Evolutionary conservation across 2,329 filamentous ascomycete genomes (phyloP).

Genomic region (Cercospora janseana): DNA sequence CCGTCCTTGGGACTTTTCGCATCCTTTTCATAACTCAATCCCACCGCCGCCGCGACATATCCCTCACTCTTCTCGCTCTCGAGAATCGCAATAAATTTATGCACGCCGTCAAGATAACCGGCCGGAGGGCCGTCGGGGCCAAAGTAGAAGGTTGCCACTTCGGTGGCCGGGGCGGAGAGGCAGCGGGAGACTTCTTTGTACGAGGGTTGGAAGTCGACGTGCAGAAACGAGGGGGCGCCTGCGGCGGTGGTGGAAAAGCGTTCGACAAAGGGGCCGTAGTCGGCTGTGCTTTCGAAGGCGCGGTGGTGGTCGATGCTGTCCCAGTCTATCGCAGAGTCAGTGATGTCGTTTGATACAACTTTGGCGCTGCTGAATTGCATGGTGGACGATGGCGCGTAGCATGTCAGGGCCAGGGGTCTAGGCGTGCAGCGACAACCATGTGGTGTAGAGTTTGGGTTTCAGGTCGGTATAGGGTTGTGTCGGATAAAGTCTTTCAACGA

Average conservation of each 20-base stretch:
- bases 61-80: slow-evolving; percentile 34
- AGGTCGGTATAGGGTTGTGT: no score
- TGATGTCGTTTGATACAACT: no score
- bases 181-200: slow-evolving; percentile 23
- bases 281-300: slow-evolving; percentile 40
- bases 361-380: no score
- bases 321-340: no score
- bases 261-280: slow-evolving; percentile 43
- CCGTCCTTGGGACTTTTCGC: slow-evolving; percentile 32
- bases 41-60: slow-evolving; percentile 25
- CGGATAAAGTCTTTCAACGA: no score
- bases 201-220: slow-evolving; percentile 37
- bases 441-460: no score
- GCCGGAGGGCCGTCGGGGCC: slow-evolving; percentile 34
- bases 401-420: no score
- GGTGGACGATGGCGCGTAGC: no score
- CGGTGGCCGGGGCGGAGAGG: slow-evolving; percentile 48
- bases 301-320: slow-evolving; percentile 41
- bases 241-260: slow-evolving; percentile 34
- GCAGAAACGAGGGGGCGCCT: slow-evolving; percentile 34
- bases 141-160: slow-evolving; percentile 50
- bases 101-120: slow-evolving; percentile 38
- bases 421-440: no score
- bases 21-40: slow-evolving; percentile 30
- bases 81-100: slow-evolving; percentile 41